Evolutionary conservation across 768 basidiomycete genomes (phyloP).

Genomic region (Cubamyces lactineus): DNA sequence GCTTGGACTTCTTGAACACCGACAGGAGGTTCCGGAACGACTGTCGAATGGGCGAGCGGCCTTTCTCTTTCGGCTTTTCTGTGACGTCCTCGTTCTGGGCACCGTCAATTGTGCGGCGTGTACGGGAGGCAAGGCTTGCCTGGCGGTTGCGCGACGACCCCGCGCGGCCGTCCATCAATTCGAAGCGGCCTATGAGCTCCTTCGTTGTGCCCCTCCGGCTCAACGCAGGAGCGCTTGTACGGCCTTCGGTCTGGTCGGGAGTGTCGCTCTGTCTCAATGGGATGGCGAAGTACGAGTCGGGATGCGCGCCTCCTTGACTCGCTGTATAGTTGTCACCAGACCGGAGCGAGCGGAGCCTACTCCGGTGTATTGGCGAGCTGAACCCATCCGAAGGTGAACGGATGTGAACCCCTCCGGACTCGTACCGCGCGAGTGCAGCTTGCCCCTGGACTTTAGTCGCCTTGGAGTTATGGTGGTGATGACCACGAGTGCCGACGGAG

Average conservation of each 20-base stretch:
- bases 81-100: too few species aligned
- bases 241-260: not conserved
- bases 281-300: constrained; percentile 8
- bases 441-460: too few species aligned
- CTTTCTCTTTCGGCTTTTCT: constrained; percentile 43
- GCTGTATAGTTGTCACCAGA: too few species aligned
- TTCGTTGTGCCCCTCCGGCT: constrained; percentile 43
- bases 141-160: constrained; percentile 1
- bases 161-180: constrained; percentile 43
- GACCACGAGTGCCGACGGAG: not conserved
- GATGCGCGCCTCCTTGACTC: not conserved
- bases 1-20: constrained; percentile 56
- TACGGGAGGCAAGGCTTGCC: not conserved
- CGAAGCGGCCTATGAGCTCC: constrained; percentile 56
- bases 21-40: constrained; percentile 67
- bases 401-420: constrained; percentile 5
- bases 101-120: too few species aligned
- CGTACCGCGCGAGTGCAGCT: too few species aligned
- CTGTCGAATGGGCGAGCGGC: constrained; percentile 59
- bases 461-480: too few species aligned
- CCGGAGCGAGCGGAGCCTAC: not conserved
- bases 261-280: not conserved
- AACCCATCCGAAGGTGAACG: not conserved
- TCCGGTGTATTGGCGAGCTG: not conserved
- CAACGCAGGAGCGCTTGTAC: not conserved